Base-by-base conservation (phyloP, 2,329 filamentous ascomycete species). In the Sporothrix protearum region DNA sequence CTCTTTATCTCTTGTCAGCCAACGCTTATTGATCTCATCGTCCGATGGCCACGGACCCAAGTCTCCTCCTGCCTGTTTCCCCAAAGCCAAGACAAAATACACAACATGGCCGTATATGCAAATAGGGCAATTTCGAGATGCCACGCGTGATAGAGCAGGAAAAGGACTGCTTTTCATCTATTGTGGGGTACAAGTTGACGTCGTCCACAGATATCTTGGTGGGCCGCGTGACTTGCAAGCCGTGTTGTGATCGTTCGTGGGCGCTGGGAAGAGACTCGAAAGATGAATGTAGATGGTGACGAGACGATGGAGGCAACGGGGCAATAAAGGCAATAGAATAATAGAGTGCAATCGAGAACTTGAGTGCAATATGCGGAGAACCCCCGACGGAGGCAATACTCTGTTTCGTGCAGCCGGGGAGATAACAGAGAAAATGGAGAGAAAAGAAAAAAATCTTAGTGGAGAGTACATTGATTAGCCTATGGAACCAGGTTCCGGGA, bases 401-500 rank as follows among this genome's bases (percentile, higher is more conserved):
- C 33, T 36, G 55, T 59, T 39, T 61, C 7, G 57, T 61, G 57
- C 57, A 61, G 57, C 30, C 57, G 8, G 57, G 55, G 55, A 59
- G 55, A n/a, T n/a, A n/a, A n/a, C n/a, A 59, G 55, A 10, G 33
- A 8, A 36, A 8, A 36, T 3, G 33, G 33, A 36, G 33, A 36
- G 8, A n/a, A n/a, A 36, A 36, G 36, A 36, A 36, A 36, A 49
- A 49, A 49, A n/a, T 3, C 45, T n/a, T n/a, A n/a, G n/a, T n/a
- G n/a, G 33, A 51, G 59, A 19, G 3, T 12, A 28, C 22, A n/a
- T 19, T 49, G 68, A 70, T 70, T 63, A 70, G 68, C 55, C 68
- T 63, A 63, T 59, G 57, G 57, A 69, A 63, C 68, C 68, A 42
- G 68, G 68, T 70, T 70, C 68, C 45, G 68, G 68, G 68, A 36